Percentiles rank a stretch among this genome's conserved stretches.
phyloP scores from a whole-genome alignment of 1,284 basidiomycete genomes.

The Pisolithus thermaeus region DNA sequence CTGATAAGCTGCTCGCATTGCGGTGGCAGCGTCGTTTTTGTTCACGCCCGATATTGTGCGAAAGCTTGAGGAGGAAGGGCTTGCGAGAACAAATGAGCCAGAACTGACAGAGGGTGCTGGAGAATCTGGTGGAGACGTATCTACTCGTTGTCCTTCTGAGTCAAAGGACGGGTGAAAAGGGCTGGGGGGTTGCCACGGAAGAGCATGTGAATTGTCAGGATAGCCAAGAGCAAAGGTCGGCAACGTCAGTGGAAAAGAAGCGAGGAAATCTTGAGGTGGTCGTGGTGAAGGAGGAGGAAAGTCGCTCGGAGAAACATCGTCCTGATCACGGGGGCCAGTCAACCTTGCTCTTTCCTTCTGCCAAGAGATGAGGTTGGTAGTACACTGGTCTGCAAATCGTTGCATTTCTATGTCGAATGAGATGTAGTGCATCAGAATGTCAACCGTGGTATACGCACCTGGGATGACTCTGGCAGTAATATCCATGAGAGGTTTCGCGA shows the following conservation, averaged over 20 bases:
- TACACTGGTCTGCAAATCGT: conserved; percentile 57
- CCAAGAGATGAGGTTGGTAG: conserved; percentile 65
- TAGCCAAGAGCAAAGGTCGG: conserved; percentile 33
- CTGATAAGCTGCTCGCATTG: conserved; percentile 53
- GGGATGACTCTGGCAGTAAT: conserved; percentile 69
- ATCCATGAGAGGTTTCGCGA: conserved; percentile 79
- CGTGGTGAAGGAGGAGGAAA: conserved; percentile 25
- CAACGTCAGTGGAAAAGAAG: conserved; percentile 58
- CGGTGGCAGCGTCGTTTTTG: conserved; percentile 33
- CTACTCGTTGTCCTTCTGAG: conserved; percentile 14
- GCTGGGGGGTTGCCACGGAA: conserved; percentile 25
- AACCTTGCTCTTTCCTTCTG: conserved; percentile 44
- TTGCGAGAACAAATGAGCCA: conserved; percentile 20
- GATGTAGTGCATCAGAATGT: neutral
- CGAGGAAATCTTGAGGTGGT: conserved; percentile 46
- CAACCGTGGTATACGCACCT: conserved; percentile 35
- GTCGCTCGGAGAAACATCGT: conserved; percentile 3
- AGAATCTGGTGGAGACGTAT: conserved; percentile 27
- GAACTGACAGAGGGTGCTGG: conserved; percentile 28
- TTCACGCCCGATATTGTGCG: conserved; percentile 20
- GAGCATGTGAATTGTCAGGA: conserved; percentile 22
- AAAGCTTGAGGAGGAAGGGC: conserved; percentile 28
- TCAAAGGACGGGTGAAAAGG: conserved; percentile 24
- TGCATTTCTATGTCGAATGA: conserved; percentile 53
- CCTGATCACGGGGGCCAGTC: conserved; percentile 12